A percentile compares a stretch with the other conserved stretches of the same genome.
phyloP scores from a whole-genome alignment of 495 filamentous ascomycete species.

The Hypoxylon cercidicola region DNA sequence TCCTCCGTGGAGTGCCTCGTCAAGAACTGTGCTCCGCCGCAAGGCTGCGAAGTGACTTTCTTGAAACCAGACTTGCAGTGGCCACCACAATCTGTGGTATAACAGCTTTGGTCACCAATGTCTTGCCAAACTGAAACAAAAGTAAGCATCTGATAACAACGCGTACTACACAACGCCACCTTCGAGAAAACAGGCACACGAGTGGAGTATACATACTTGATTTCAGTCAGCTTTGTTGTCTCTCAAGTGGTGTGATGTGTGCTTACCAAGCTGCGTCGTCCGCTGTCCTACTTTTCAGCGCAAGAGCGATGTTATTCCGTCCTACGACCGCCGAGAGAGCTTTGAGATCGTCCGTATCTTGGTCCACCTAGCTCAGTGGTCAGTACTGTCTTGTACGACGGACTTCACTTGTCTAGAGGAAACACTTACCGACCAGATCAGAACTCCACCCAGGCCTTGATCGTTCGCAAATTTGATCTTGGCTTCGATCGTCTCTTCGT shows the following conservation, averaged over 20 bases:
- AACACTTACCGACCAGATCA: slow-evolving; percentile 54
- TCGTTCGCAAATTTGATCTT: slow-evolving; percentile 55
- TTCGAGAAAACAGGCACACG: neutral
- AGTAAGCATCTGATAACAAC: too few relatives aligned
- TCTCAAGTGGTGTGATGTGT: too few relatives aligned
- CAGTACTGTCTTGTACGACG: too few relatives aligned
- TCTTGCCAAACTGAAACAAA: too few relatives aligned
- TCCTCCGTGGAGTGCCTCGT: neutral
- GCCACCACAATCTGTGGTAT: slow-evolving; percentile 24
- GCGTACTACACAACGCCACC: too few relatives aligned
- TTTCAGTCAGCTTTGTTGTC: too few relatives aligned
- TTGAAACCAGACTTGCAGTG: slow-evolving; percentile 27
- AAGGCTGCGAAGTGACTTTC: slow-evolving; percentile 14
- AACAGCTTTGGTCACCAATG: too few relatives aligned
- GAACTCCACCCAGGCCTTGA: slow-evolving; percentile 40
- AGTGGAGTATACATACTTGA: neutral
- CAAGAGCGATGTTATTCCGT: neutral
- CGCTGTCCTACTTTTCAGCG: too few relatives aligned
- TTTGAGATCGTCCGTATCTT: slow-evolving; percentile 33
- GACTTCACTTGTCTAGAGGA: too few relatives aligned
- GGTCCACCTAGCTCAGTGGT: too few relatives aligned
- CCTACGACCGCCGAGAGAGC: slow-evolving; percentile 18
- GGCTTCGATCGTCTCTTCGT: slow-evolving; percentile 51
- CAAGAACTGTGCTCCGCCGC: slow-evolving; percentile 2
- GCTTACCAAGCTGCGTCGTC: too few relatives aligned